A percentile compares a stretch with the other conserved stretches of the same genome.
Evolutionary conservation across 2,329 filamentous ascomycete genomes (phyloP).

Genomic region (Cercospora nicotianae): DNA sequence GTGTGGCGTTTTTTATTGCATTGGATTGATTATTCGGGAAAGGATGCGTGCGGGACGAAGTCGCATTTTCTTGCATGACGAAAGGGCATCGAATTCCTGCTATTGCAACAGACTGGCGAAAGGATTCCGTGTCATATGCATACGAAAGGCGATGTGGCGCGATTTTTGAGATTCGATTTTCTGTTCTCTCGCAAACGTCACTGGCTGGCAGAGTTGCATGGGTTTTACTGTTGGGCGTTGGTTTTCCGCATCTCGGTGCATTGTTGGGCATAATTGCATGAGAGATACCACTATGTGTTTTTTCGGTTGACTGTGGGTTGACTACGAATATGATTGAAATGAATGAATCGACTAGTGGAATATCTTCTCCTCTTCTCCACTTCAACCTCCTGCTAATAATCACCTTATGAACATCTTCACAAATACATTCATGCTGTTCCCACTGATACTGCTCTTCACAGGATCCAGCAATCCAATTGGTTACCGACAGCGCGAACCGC

Average conservation of each 20-base stretch:
- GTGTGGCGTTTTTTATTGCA: conserved; percentile 2
- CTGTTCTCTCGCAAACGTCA: background rate
- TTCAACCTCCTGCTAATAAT: background rate
- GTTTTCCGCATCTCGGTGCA: background rate
- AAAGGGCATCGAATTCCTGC: background rate
- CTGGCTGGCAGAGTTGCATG: conserved; percentile 1
- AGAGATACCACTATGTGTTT: background rate
- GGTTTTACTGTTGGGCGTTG: background rate
- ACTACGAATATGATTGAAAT: background rate
- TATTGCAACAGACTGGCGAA: conserved; percentile 5
- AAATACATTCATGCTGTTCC: background rate
- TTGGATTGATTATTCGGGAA: conserved; percentile 1
- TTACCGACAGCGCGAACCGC: background rate
- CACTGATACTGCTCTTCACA: background rate
- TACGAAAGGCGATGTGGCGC: background rate
- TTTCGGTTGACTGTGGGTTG: background rate
- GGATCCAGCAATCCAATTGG: background rate
- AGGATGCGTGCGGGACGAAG: background rate
- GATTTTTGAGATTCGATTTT: background rate
- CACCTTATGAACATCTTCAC: background rate
- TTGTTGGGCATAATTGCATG: conserved; percentile 4
- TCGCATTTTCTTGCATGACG: background rate
- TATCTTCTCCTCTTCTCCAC: background rate
- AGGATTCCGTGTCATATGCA: background rate
- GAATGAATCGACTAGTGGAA: background rate